phyloP scores from a whole-genome alignment of 192 early-diverging fungal genomes.

The Coemansia biformis region DNA sequence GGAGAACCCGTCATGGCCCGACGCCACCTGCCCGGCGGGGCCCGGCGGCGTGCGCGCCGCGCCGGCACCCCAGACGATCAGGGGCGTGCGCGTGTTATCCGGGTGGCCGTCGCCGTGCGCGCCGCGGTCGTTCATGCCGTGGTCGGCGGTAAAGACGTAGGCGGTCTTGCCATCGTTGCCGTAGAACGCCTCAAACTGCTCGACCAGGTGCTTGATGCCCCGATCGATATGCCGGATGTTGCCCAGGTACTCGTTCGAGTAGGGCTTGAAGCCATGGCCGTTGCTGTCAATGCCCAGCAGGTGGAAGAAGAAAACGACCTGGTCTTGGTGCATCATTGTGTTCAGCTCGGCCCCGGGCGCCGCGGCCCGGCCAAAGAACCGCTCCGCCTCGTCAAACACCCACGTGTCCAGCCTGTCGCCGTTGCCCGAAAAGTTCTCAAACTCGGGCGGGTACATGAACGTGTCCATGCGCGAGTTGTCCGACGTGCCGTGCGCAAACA shows the following conservation, averaged over 20 bases:
- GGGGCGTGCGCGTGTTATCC: slow-evolving; percentile 88
- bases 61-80: slow-evolving; percentile 94
- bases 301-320: slow-evolving; percentile 89
- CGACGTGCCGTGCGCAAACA: slow-evolving; percentile 90
- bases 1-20: slow-evolving; percentile 76
- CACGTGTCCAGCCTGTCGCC: slow-evolving; percentile 80
- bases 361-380: slow-evolving; percentile 55
- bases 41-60: slow-evolving; percentile 53
- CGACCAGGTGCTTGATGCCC: slow-evolving; percentile 65
- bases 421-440: slow-evolving; percentile 87
- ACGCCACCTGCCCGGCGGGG: slow-evolving; percentile 25
- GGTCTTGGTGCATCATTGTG: slow-evolving; percentile 61
- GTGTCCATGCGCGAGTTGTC: slow-evolving; percentile 75
- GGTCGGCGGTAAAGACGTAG: slow-evolving; percentile 91
- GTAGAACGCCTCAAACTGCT: slow-evolving; percentile 71
- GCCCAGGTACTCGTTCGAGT: slow-evolving; percentile 77
- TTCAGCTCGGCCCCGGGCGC: slow-evolving; percentile 40
- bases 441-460: slow-evolving; percentile 83
- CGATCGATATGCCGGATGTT: slow-evolving; percentile 82
- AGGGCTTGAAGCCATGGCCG: slow-evolving; percentile 81
- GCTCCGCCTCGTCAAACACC: slow-evolving; percentile 83
- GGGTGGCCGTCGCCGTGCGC: slow-evolving; percentile 94
- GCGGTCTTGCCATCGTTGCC: slow-evolving; percentile 74
- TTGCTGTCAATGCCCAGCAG: slow-evolving; percentile 94
- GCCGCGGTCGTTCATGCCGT: slow-evolving; percentile 93